phyloP scores from a whole-genome alignment of 306 rosid genomes.

The Neltuma alba region DNA sequence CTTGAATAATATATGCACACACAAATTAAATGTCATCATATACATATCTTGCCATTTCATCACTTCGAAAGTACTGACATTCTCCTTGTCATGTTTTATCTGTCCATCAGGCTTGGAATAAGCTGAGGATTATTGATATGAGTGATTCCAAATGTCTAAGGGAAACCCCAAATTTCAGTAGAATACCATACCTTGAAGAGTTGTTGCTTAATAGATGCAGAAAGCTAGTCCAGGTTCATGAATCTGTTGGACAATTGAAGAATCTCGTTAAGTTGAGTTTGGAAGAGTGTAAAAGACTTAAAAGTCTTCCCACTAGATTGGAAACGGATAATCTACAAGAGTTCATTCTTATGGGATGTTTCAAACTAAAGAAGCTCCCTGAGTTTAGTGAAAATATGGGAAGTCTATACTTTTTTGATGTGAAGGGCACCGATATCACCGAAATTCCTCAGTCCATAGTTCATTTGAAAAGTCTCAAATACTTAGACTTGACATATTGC shows the following conservation, averaged over 20 bases:
- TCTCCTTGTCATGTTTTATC: background rate
- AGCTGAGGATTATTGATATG: background rate
- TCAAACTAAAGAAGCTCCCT: background rate
- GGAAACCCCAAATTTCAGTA: background rate
- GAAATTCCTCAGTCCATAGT: background rate
- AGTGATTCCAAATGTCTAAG: background rate
- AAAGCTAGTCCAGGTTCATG: background rate
- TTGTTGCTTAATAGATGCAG: background rate
- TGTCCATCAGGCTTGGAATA: background rate
- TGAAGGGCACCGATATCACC: background rate
- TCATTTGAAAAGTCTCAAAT: background rate
- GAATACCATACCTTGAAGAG: background rate
- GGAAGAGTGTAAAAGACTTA: background rate
- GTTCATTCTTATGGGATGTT: background rate
- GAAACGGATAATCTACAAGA: background rate
- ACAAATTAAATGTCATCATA: too few relatives aligned
- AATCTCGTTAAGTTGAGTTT: background rate
- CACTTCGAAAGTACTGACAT: background rate
- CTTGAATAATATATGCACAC: background rate
- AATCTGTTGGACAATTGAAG: background rate
- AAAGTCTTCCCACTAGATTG: slow-evolving; percentile 13
- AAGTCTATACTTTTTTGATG: background rate
- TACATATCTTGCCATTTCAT: background rate
- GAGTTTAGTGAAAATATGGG: background rate
- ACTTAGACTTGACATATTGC: background rate